These are phyloP conservation scores for Fusarium chuoi DNA, from an alignment of 2,329 filamentous ascomycete species.

Conservation along the genomic window DNA sequence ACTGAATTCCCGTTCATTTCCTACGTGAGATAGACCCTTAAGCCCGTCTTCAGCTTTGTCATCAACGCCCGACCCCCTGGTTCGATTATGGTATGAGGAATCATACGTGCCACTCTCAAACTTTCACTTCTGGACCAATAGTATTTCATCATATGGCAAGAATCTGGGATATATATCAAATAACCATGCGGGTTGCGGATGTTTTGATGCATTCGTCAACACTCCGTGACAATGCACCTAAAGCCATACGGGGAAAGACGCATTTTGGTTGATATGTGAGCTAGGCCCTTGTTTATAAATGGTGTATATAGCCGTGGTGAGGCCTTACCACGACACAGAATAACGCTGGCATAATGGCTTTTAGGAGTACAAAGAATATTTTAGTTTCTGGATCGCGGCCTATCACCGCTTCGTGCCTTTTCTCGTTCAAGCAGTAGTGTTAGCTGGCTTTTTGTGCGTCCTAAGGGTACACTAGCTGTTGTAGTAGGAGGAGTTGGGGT, in stretches of 20 bases:
- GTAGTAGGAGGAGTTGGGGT: constrained; percentile 62
- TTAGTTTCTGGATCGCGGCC: constrained; percentile 44
- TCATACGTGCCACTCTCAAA: neutral
- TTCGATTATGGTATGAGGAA: constrained; percentile 4
- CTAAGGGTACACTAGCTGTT: constrained; percentile 59
- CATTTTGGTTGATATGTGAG: constrained; percentile 1
- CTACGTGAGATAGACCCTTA: neutral
- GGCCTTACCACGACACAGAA: neutral
- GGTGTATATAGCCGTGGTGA: constrained; percentile 8
- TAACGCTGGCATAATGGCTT: constrained; percentile 6
- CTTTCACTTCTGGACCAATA: neutral
- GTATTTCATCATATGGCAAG: neutral
- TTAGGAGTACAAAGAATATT: constrained; percentile 13
- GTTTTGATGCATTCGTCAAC: constrained; percentile 7
- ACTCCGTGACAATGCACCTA: constrained; percentile 17
- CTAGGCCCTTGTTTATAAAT: neutral
- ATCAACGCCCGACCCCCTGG: constrained; percentile 17
- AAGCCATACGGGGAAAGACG: neutral
- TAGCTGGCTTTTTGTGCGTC: constrained; percentile 70
- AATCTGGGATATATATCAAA: neutral
- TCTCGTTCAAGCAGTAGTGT: constrained; percentile 67
- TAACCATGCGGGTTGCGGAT: neutral
- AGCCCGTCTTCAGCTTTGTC: constrained; percentile 1
- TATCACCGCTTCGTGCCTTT: constrained; percentile 51
- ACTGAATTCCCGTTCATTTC: neutral